Conservation (phyloP, 176 grass and related monocot genomes). For the Thinopyrum elongatum region DNA sequence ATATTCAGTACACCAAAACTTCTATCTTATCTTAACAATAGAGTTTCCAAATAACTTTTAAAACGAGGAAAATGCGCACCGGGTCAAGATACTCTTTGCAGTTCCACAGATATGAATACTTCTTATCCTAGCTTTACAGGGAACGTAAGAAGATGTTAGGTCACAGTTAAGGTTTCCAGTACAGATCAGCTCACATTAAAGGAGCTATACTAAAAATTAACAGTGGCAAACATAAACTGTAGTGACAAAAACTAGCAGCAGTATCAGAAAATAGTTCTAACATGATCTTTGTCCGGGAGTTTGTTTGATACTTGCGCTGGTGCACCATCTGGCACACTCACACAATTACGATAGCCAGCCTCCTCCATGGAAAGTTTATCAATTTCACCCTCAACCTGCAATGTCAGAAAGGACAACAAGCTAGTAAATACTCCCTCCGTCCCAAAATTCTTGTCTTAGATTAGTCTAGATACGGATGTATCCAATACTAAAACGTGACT, state of each 20-base stretch:
- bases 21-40: background rate
- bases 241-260: constrained; percentile 15
- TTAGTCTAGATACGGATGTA: no score
- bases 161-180: constrained; percentile 17
- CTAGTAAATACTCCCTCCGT: constrained; percentile 30
- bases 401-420: background rate
- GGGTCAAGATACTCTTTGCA: constrained; percentile 85
- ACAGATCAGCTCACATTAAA: constrained; percentile 1
- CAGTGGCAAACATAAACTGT: background rate
- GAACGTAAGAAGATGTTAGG: constrained; percentile 51
- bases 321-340: constrained; percentile 88
- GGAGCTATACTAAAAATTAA: background rate
- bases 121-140: constrained; percentile 93
- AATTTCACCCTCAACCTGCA: constrained; percentile 93
- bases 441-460: no score
- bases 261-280: constrained; percentile 38
- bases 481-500: no score
- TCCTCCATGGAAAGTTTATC: constrained; percentile 99
- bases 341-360: constrained; percentile 82
- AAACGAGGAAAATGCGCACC: constrained; percentile 48
- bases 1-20: constrained; percentile 20
- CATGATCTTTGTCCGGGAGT: constrained; percentile 50
- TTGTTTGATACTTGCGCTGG: constrained; percentile 49
- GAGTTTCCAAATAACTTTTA: background rate
- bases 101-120: constrained; percentile 90